Conservation (phyloP, 2,329 filamentous ascomycete species). For the Dissoconium aciculare region DNA sequence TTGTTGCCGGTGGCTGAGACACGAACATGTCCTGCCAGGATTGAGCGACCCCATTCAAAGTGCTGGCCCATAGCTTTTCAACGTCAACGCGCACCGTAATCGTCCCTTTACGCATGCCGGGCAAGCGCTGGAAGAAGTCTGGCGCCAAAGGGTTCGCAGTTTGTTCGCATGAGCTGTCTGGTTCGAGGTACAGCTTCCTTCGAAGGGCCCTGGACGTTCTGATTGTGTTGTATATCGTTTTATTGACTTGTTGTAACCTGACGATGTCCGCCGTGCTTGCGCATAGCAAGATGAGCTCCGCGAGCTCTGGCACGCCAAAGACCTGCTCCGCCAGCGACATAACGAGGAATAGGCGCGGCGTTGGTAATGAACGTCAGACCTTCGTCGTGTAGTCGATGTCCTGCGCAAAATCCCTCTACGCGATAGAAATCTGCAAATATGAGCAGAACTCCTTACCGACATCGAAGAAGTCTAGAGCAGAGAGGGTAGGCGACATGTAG, state of each 20-base stretch:
- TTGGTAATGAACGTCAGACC: no score
- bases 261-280: constrained; percentile 7
- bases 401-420: no score
- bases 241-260: constrained; percentile 9
- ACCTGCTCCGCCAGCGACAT: constrained; percentile 7
- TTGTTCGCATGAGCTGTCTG: constrained; percentile 5
- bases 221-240: constrained; percentile 8
- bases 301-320: constrained; percentile 11
- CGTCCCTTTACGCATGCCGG: constrained; percentile 11
- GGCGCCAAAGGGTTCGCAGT: constrained; percentile 10
- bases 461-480: no score
- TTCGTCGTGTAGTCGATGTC: no score
- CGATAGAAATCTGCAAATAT: no score
- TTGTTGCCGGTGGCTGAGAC: constrained; percentile 10
- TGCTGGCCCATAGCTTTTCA: constrained; percentile 8
- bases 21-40: constrained; percentile 10
- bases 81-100: constrained; percentile 12
- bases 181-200: constrained; percentile 9
- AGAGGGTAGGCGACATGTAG: no score
- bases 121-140: constrained; percentile 8
- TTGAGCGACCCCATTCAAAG: not conserved
- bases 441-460: no score
- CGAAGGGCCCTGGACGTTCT: constrained; percentile 8
- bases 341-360: no score
- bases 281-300: constrained; percentile 10